Conservation (phyloP, 306 rosid species). For the Trichosanthes cucumerina region DNA sequence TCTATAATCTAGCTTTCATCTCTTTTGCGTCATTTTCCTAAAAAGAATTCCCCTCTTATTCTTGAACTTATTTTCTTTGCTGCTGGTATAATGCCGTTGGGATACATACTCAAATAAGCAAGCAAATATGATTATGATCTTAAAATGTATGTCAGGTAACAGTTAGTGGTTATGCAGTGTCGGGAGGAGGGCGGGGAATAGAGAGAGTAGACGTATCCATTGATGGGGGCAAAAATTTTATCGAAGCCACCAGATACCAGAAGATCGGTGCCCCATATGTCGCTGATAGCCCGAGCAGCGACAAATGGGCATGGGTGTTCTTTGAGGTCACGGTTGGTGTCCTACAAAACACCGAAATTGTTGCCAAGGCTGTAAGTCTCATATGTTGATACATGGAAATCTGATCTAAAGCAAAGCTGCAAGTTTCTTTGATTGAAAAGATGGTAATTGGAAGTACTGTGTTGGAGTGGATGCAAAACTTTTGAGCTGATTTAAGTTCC, state of each 20-base stretch:
- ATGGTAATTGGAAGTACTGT: too few species aligned
- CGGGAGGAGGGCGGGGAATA: constrained; percentile 94
- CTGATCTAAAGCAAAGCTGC: too few species aligned
- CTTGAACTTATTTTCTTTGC: neutral
- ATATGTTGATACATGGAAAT: neutral
- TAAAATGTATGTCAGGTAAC: constrained; percentile 37
- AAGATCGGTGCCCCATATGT: constrained; percentile 42
- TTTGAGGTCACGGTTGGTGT: constrained; percentile 56
- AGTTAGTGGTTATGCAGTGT: constrained; percentile 72
- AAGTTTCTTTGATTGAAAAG: too few species aligned
- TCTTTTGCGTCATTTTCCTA: neutral
- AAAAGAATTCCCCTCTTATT: neutral
- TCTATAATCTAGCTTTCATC: neutral
- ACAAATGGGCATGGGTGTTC: constrained; percentile 99
- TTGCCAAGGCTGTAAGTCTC: constrained; percentile 78
- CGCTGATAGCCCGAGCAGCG: constrained; percentile 44
- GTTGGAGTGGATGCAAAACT: neutral
- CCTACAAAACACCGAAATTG: constrained; percentile 44
- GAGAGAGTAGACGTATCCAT: constrained; percentile 85
- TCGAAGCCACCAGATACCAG: constrained; percentile 67
- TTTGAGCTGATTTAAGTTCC: neutral
- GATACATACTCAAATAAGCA: neutral
- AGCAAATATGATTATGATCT: neutral
- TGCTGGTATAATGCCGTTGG: neutral
- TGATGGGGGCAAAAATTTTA: constrained; percentile 83